Evolutionary conservation across 1,284 basidiomycete species (phyloP), one percentile per base, ranked within the genome.

Genomic region (Rhodotorula sp.): DNA sequence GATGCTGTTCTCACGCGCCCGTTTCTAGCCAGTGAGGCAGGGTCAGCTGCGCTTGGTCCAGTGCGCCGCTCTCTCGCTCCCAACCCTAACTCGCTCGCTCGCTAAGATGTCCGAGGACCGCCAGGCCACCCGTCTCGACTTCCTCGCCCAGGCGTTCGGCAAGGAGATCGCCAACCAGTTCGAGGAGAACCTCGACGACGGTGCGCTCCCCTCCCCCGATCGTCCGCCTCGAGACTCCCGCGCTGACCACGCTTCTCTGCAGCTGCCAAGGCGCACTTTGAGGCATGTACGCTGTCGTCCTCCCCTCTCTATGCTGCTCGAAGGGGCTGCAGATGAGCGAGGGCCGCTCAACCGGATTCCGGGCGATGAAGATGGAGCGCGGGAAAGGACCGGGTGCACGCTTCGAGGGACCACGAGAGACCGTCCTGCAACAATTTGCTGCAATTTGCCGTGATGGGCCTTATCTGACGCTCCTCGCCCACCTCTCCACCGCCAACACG

Each of bases 71-170:
- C 53, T 34, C 21, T 44, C 51, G 10, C 22, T 29, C 37, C n/a
- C 51, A 34, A 9, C 34, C 60, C 39, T 5, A 27, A 46, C 17
- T 2, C 19, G 29, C 41, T 50, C 60, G 9, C 19, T 34, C 12
- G 19, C 34, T 13, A 58, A 36, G 8, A 61, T 71, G 57, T 64
- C 72, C 9, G 61, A 50, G 5, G 25, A 29, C 8, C 41, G 39
- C 2, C 15, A 13, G 5, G 54, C 39, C 10, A 51, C 54, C 34
- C 74, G 74, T 22, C 27, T 64, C 34, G 60, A 69, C 22, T 46
- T 71, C 36, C 66, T 76, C 56, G 65, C 66, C 39, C 37, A 51
- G 8, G 70, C 70, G 2, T 76, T 76, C 22, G 75, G 75, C 29
- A 41, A 41, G 5, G 17, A 64, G 19, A n/a, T 39, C 53, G 66